Evolutionary conservation across 371 early-diverging fungal species (phyloP), one percentile per base, ranked within the genome.

Genomic region (Circinella umbellata): DNA sequence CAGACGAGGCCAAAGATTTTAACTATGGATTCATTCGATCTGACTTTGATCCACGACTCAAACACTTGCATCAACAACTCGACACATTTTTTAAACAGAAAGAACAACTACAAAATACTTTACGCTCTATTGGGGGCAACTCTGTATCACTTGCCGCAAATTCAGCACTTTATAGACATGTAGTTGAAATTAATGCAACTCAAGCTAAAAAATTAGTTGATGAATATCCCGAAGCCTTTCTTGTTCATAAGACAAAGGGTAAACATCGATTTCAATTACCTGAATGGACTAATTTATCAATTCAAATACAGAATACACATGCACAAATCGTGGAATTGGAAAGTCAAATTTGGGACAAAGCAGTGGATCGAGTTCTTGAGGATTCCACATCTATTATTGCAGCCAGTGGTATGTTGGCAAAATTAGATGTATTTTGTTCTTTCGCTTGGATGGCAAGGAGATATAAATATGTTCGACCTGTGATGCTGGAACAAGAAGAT

Each of bases 381-480:
- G 75, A 88, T 39, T 78, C 85, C 20, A 62, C 79, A 7, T 70
- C 83, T 0, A 88, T 89, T 53, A 65, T 90, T 18, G 77, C 75
- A 13, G 85, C 83, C 68, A 86, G 86, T 48, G 76, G 74, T 46
- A 83, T 81, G 4, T 75, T 95, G 27, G 91, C 93, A 3, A 86
- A 93, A 68, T 62, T 93, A 17, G 95, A 95, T 74, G 89, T 92
- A 0, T 73, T 91, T 0, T 76, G 88, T 3, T 79, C 89, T 0
- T 86, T 90, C 74, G 90, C 92, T 7, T 78, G 79, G 20, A 70
- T 88, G 53, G 88, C 91, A 15, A 55, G 71, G 8, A 83, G 88
- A 46, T 71, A 83, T 20, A 72, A 74, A 7, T 92, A 87, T 69
- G 80, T 83, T 4, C 80, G 91, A 17, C 95, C 95, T 15, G 87